These are phyloP conservation scores for Mallotus japonicus DNA, from an alignment of 441 rosid species.

Conservation along the genomic window DNA sequence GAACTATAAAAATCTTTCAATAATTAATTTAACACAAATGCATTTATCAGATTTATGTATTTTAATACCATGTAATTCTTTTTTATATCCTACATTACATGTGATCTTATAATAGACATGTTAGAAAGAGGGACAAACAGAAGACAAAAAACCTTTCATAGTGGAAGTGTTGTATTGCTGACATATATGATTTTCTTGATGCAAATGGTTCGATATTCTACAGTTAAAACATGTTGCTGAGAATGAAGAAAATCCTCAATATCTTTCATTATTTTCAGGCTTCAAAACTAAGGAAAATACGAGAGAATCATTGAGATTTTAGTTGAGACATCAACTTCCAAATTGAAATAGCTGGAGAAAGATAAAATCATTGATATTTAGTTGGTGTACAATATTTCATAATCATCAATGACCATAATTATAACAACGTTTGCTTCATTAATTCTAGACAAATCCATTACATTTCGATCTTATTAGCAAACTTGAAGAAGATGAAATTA, in stretches of 20 bases:
- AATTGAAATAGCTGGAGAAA: neutral
- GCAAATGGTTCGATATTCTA: no score
- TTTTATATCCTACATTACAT: no score
- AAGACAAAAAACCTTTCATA: no score
- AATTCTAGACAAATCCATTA: conserved; percentile 13
- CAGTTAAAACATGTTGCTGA: neutral
- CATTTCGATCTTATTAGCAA: conserved; percentile 11
- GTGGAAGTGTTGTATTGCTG: no score
- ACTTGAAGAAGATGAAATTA: neutral
- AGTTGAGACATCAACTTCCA: conserved; percentile 17
- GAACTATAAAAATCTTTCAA: no score
- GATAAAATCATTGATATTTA: neutral
- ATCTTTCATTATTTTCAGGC: conserved; percentile 10
- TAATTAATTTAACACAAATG: no score
- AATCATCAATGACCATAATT: neutral
- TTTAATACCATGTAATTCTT: no score
- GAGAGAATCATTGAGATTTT: conserved; percentile 11
- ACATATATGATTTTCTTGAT: no score
- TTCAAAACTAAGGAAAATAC: conserved; percentile 12
- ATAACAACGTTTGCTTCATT: neutral
- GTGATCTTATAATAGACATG: no score
- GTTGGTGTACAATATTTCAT: conserved; percentile 9
- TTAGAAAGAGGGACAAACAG: no score
- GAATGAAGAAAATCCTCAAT: neutral
- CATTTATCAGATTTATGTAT: no score